phyloP scores from a whole-genome alignment of 805 yeast species.

The Pichia phayaonensis region DNA sequence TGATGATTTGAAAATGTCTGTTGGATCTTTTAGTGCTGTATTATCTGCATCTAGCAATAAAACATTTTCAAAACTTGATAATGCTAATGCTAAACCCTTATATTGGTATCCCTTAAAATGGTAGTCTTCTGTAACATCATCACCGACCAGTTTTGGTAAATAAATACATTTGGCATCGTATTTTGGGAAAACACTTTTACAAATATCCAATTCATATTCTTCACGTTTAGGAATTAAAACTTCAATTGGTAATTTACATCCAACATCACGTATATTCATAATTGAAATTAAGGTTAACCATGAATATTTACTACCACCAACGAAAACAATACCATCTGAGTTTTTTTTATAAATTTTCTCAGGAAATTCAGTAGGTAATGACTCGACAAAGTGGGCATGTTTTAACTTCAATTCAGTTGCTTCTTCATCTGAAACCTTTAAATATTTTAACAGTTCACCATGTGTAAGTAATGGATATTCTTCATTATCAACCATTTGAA shows the following conservation, averaged over 20 bases:
- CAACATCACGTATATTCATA: conserved; percentile 50
- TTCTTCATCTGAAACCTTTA: conserved; percentile 39
- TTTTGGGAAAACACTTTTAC: conserved; percentile 51
- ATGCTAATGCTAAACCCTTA: conserved; percentile 26
- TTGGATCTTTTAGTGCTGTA: conserved; percentile 32
- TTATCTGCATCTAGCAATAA: conserved; percentile 38
- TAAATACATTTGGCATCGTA: conserved; percentile 59
- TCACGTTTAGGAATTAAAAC: conserved; percentile 67
- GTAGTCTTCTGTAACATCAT: conserved; percentile 52
- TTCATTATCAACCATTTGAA: conserved; percentile 1
- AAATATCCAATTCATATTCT: conserved; percentile 64
- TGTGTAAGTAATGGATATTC: background rate
- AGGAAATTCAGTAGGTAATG: conserved; percentile 41
- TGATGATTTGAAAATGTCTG: conserved; percentile 23
- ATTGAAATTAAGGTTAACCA: conserved; percentile 62
- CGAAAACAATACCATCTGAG: conserved; percentile 48
- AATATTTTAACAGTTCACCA: conserved; percentile 35
- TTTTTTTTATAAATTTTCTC: conserved; percentile 40
- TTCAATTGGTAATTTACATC: conserved; percentile 69
- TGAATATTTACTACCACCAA: conserved; percentile 73
- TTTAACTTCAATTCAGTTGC: conserved; percentile 36
- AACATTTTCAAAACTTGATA: conserved; percentile 36
- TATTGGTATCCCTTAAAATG: conserved; percentile 17
- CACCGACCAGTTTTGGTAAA: conserved; percentile 51
- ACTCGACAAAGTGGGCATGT: conserved; percentile 38